Evolutionary conservation across 805 yeast species (phyloP), one percentile per base, ranked within the genome.

Genomic region (Monosporozyma aquatica): DNA sequence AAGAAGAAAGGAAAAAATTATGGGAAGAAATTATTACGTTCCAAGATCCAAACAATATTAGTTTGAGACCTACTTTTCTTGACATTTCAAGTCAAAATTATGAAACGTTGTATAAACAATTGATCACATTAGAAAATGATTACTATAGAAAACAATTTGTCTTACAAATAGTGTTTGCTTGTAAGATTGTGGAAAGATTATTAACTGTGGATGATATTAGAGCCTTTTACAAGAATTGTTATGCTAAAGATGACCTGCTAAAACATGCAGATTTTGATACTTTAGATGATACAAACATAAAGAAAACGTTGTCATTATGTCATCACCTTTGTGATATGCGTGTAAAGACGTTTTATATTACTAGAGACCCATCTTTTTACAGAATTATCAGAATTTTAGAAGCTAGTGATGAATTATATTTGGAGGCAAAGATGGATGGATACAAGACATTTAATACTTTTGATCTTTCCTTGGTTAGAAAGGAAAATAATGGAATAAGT

Each of bases 131-230:
- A 8, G 52, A 52, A 21, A 52, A 51, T 24, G 62, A 59, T 43
- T 47, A 43, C 21, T 52, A 43, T 38, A 53, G 65, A 40, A 61
- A 61, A 41, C 58, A 55, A 42, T 49, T 61, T 33, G 28, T 61
- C 6, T 30, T 53, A 18, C 64, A 61, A 26, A 13, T 59, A 9
- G 47, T 44, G 21, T 48, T 58, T 30, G 47, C 51, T 8, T 21
- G 47, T 2, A 40, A 43, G 13, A 34, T 57, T 9, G 24, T 55
- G 13, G 44, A 46, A 23, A 46, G 43, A 20, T 33, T 57, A 13
- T 22, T 52, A 17, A 38, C 47, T 6, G 46, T 52, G 14, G 43
- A 46, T 3, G 56, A 52, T 7, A 43, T 52, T 7, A 50, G 46
- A 32, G 38, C 38, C 8, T 54, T 45, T 40, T 57, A 54, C 34